Evolutionary conservation across 148 eudicot genomes (phyloP).

Genomic region (Dianthus caryophyllus): DNA sequence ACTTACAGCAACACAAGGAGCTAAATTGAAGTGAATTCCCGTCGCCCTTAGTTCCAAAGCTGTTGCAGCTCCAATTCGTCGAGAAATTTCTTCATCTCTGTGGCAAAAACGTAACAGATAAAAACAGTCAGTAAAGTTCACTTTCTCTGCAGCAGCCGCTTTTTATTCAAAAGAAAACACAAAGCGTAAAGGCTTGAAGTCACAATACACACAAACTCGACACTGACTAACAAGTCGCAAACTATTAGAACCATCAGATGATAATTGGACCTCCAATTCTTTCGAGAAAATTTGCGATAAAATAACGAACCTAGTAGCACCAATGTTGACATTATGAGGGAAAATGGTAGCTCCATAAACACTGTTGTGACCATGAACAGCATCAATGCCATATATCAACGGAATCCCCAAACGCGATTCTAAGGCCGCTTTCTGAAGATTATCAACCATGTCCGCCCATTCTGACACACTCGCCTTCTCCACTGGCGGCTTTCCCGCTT

Average conservation of each 20-base stretch:
- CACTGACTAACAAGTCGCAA: no score
- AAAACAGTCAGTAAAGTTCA: neutral
- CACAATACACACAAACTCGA: no score
- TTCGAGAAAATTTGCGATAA: no score
- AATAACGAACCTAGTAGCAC: slow-evolving; percentile 77
- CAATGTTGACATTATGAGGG: slow-evolving; percentile 90
- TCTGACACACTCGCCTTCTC: slow-evolving; percentile 57
- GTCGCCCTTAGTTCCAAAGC: slow-evolving; percentile 91
- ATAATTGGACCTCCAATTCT: no score
- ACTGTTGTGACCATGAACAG: slow-evolving; percentile 87
- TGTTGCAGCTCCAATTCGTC: slow-evolving; percentile 72
- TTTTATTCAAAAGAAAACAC: neutral
- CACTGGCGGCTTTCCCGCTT: slow-evolving; percentile 58
- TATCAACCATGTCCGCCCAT: slow-evolving; percentile 88
- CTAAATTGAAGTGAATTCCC: slow-evolving; percentile 67
- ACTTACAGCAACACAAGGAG: slow-evolving; percentile 91
- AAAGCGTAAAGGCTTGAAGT: no score
- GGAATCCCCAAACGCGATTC: slow-evolving; percentile 88
- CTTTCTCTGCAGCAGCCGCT: neutral
- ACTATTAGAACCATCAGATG: no score
- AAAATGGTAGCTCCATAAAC: slow-evolving; percentile 86
- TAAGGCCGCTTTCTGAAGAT: slow-evolving; percentile 59
- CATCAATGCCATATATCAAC: slow-evolving; percentile 68
- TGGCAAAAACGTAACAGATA: slow-evolving; percentile 5
- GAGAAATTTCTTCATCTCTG: slow-evolving; percentile 80